Evolutionary conservation across 192 early-diverging fungal genomes (phyloP), one percentile per base, ranked within the genome.

Genomic region (Gryganskiella cystojenkinii): DNA sequence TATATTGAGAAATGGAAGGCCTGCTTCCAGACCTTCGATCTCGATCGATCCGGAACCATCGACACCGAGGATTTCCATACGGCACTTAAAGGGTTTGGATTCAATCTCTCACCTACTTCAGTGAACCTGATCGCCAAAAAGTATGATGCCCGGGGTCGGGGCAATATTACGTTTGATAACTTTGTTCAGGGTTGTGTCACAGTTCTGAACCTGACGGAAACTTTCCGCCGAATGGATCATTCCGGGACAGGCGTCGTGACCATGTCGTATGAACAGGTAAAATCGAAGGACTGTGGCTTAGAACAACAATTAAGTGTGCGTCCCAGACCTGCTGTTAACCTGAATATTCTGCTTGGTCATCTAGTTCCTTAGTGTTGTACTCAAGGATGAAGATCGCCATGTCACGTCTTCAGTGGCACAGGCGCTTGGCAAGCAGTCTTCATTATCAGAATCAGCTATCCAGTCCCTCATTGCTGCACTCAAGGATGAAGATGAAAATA

Each of bases 1-100:
- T 92, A 90, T 63, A 91, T 91, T 46, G 84, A 89, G 53, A 88
- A 91, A 37, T 92, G 91, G 91, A 89, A 89, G 69, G 61, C 80
- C 17, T 89, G 89, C 62, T 92, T 91, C 79, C 84, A 83, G 56
- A 82, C 73, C 5, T 92, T 89, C 46, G 91, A 92, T 59, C 81
- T 80, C 7, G 90, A 92, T 64, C 82, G 83, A 56, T 88, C 86
- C 17, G 90, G 90, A 31, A 90, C 86, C 46, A 92, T 92, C 52
- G 88, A 90, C 61, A 69, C 72, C 33, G 56, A 64, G 76, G 70
- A 71, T 45, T 24, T 82, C 67, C 58, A 59, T 4, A 44, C 52
- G 17, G 82, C 82, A 3, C 45, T 84, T 10, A 30, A 46, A 17
- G 64, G 63, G 2, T 84, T 84, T 57, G 82, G 82, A 6, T 84